These are phyloP conservation scores for Juglanconis sp. DNA, from an alignment of 2,329 filamentous ascomycete genomes.

Conservation along the genomic window DNA sequence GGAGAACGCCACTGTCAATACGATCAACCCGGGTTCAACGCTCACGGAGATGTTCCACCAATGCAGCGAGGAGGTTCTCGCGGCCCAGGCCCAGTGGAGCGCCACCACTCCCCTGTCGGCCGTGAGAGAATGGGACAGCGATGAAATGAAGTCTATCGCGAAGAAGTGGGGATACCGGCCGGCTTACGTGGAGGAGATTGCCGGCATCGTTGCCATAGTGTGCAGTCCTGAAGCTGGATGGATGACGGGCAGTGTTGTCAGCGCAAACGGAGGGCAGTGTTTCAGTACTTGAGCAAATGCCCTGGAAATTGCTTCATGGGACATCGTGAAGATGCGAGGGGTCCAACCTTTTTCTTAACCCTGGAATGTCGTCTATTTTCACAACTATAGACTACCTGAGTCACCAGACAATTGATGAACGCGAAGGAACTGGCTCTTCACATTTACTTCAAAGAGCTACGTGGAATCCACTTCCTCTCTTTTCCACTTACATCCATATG, in stretches of 20 bases:
- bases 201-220: constrained; percentile 20
- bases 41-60: constrained; percentile 43
- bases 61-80: constrained; percentile 49
- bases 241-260: constrained; percentile 23
- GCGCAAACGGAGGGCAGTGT: constrained; percentile 21
- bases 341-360: too few species aligned
- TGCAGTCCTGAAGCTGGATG: constrained; percentile 22
- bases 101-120: constrained; percentile 47
- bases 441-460: too few species aligned
- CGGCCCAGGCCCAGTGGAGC: constrained; percentile 35
- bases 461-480: too few species aligned
- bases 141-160: constrained; percentile 37
- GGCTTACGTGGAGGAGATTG: constrained; percentile 50
- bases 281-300: constrained; percentile 5
- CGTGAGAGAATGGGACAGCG: constrained; percentile 27
- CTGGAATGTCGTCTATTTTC: too few species aligned
- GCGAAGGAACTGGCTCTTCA: too few species aligned
- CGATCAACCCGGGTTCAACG: constrained; percentile 58
- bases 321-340: too few species aligned
- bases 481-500: too few species aligned
- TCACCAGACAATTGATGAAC: too few species aligned
- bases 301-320: too few species aligned
- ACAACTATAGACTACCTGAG: too few species aligned
- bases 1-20: constrained; percentile 55
- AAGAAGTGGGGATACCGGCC: constrained; percentile 47